phyloP scores from a whole-genome alignment of 495 filamentous ascomycete genomes.

The Trichoderma parareesei region DNA sequence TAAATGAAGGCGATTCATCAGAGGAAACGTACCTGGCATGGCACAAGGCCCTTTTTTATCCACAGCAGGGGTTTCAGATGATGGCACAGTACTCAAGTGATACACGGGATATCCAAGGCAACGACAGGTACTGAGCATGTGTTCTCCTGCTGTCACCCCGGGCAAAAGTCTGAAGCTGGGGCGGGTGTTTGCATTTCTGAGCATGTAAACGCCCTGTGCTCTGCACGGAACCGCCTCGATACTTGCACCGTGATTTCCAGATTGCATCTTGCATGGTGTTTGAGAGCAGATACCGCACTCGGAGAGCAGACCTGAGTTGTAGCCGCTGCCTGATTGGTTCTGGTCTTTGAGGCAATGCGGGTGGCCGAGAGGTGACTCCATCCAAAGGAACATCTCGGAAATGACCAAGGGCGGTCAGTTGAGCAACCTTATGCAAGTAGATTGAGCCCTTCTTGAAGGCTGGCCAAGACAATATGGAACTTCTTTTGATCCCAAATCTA shows the following conservation, averaged over 20 bases:
- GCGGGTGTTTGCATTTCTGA: not conserved
- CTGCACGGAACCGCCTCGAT: not conserved
- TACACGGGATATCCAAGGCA: conserved; percentile 1
- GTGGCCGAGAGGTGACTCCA: not conserved
- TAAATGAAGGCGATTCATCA: no score
- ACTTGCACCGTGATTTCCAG: not conserved
- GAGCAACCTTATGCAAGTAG: not conserved
- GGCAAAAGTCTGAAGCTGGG: not conserved
- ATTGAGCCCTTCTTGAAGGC: not conserved
- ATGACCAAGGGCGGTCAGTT: not conserved
- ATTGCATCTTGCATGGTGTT: not conserved
- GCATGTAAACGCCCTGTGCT: conserved; percentile 4
- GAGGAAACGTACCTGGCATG: not conserved
- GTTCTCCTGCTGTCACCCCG: not conserved
- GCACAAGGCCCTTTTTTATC: not conserved
- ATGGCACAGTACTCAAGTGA: not conserved
- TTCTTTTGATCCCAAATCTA: not conserved
- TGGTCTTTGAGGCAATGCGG: not conserved
- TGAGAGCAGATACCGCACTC: not conserved
- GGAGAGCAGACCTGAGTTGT: not conserved
- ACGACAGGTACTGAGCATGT: not conserved
- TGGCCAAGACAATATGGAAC: not conserved
- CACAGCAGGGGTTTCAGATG: not conserved
- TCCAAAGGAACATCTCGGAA: not conserved
- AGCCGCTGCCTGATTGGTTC: not conserved